Evolutionary conservation across 768 basidiomycete species (phyloP).

Genomic region (Crepidotus variabilis): DNA sequence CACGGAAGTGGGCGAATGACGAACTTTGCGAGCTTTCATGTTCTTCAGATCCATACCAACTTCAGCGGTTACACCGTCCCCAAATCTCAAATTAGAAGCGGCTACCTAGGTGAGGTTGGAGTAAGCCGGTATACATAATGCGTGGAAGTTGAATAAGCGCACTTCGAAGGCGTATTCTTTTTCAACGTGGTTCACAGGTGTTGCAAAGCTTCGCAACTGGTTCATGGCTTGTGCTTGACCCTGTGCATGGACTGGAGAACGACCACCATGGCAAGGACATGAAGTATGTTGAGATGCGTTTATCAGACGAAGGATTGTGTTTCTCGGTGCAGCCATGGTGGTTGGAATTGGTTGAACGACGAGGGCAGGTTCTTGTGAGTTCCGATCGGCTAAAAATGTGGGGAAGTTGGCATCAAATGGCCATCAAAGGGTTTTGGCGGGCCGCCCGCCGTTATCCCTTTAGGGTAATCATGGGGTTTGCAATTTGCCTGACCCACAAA

Average conservation of each 20-base stretch:
- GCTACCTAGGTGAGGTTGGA: slow-evolving; percentile 51
- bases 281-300: slow-evolving; percentile 66
- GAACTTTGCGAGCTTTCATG: slow-evolving; percentile 83
- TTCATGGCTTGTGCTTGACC: slow-evolving; percentile 45
- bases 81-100: slow-evolving; percentile 85
- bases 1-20: background rate
- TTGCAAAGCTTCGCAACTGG: slow-evolving; percentile 72
- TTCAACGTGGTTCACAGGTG: slow-evolving; percentile 65
- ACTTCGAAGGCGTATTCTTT: slow-evolving; percentile 95
- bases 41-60: slow-evolving; percentile 95
- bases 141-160: slow-evolving; percentile 6
- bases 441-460: background rate
- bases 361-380: no score
- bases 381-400: slow-evolving; percentile 3
- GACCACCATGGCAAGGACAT: slow-evolving; percentile 79
- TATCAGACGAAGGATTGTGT: slow-evolving; percentile 69
- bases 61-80: slow-evolving; percentile 85
- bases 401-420: background rate
- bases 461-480: background rate
- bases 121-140: background rate
- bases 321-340: slow-evolving; percentile 52
- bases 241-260: slow-evolving; percentile 38
- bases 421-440: background rate
- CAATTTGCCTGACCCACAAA: no score
- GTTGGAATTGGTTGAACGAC: slow-evolving; percentile 5